Base-by-base conservation (phyloP, 306 rosid genomes). In the Styphnolobium japonicum region DNA sequence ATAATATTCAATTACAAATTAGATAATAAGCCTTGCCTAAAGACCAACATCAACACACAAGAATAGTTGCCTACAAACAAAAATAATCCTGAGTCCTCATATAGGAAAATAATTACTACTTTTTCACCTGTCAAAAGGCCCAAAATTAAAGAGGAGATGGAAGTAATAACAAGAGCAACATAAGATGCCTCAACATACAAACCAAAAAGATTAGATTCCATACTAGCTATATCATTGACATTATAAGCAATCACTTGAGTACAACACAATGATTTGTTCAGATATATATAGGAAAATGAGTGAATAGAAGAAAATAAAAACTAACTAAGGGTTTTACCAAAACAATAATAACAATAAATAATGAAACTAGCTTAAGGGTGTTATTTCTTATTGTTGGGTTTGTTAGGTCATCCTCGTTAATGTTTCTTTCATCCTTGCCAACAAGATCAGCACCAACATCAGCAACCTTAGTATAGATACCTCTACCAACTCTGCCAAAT, bases 401-500 rank as follows among this genome's bases (percentile, higher is more conserved):
- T 68, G 91, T 85, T 15, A 89, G 91, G 69, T 90, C 94, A 73
- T 90, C 94, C 78, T 90, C 94, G 0, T 89, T 91, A 71, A 90
- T 90, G 78, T 90, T 87, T 69, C 91, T 86, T 73, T 90, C 92
- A 72, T 88, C 87, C 86, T 90, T 90, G 63, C 94, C 92, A 21
- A 90, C 91, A 58, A 86, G 92, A 57, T 88, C 94, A 33, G 92
- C 94, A 76, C 92, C 94, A 45, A 90, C 92, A 86, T 86, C 92
- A 58, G 94, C 92, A 73, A 92, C 94, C 75, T 90, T 90, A 39
- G 92, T 88, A 52, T 90, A 90, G 85, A 90, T 90, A 69, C 92
- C 94, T 33, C 94, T 92, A 69, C 89, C 92, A 81, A 90, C 94
- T 86, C 94, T 85, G 8, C 94, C 92, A 64, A 88, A 88, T 46